Evolutionary conservation across 176 grass and related monocot genomes (phyloP), one percentile per base, ranked within the genome.

Genomic region (Rhynchospora tenuis): DNA sequence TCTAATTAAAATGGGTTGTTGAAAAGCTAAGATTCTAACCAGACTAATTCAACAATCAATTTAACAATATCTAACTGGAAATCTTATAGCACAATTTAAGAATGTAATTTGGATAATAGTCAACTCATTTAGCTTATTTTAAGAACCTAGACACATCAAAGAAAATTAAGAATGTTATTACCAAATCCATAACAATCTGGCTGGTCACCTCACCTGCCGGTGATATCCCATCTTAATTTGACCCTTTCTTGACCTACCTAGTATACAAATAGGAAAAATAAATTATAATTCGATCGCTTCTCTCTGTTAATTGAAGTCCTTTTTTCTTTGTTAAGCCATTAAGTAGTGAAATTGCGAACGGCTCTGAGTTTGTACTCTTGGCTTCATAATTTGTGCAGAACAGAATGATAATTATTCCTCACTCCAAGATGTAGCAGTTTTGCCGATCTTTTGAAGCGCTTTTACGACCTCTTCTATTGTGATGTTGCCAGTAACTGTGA

Each of bases 391-490:
- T 80, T 44, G 26, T 42, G 29, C 0, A 67, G 45, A 9, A 50
- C 0, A 67, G 45, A 9, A 50, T 51, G 43, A 65, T 82, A n/a
- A 69, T 66, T 63, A 88, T 5, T 89, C 84, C 56, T 94, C 84
- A 17, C 65, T 87, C 87, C 89, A 93, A 47, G 33, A 83, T 59
- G 92, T 86, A 71, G 91, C 78, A 5, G 69, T 93, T 88, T 98
- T 98, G 28, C 95, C 95, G 20, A 98, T 94, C 87, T 98, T 98
- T 33, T 94, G 95, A 52, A 98, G 87, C 44, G 61, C 90, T 82
- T 89, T 94, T 68, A 93, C 83, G 12, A 98, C 95, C 81, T 94
- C 95, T 63, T 98, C 92, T 9, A 78, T 24, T 43, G 95, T 98
- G 69, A 94, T 63, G 33, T 91, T 93, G 19, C 95, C 95, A 31